phyloP scores from a whole-genome alignment of 495 filamentous ascomycete genomes.

The Aspergillus bridgeri region DNA sequence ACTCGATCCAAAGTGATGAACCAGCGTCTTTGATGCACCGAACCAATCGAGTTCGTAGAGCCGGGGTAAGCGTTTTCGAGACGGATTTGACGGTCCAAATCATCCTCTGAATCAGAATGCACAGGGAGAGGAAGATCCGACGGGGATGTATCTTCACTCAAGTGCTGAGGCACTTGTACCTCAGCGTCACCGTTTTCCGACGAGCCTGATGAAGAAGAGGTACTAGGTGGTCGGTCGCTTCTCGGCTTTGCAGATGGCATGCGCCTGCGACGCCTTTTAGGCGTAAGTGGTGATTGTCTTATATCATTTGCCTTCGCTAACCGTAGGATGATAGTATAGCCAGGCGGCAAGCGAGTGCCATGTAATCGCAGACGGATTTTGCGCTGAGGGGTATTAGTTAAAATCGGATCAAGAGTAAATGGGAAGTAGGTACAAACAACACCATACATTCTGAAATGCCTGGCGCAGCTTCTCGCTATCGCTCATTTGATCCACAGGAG shows the following conservation, averaged over 20 bases:
- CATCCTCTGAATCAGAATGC: slow-evolving; percentile 15
- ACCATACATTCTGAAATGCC: slow-evolving; percentile 48
- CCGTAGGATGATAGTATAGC: slow-evolving; percentile 58
- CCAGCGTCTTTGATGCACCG: slow-evolving; percentile 63
- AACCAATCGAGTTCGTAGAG: slow-evolving; percentile 57
- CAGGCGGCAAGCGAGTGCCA: slow-evolving; percentile 52
- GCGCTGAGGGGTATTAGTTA: slow-evolving; percentile 25
- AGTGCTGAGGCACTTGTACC: not conserved
- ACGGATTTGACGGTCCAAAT: slow-evolving; percentile 49
- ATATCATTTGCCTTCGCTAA: slow-evolving; percentile 48
- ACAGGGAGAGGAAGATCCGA: not conserved
- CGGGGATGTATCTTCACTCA: not conserved
- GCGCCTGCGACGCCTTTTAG: slow-evolving; percentile 29
- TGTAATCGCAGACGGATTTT: slow-evolving; percentile 61
- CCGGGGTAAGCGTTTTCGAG: slow-evolving; percentile 62
- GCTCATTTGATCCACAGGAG: slow-evolving; percentile 23
- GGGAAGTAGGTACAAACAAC: too few species aligned
- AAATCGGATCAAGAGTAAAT: too few species aligned
- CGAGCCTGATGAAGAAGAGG: not conserved
- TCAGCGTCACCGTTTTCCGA: not conserved
- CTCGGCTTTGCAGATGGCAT: not conserved
- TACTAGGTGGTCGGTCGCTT: not conserved
- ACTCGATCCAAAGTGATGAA: slow-evolving; percentile 54
- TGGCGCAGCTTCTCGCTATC: slow-evolving; percentile 52
- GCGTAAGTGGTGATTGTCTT: slow-evolving; percentile 21